A percentile compares a stretch with the other conserved stretches of the same genome.
Evolutionary conservation across 148 eudicot genomes (phyloP).

Genomic region (Cornus kousa): DNA sequence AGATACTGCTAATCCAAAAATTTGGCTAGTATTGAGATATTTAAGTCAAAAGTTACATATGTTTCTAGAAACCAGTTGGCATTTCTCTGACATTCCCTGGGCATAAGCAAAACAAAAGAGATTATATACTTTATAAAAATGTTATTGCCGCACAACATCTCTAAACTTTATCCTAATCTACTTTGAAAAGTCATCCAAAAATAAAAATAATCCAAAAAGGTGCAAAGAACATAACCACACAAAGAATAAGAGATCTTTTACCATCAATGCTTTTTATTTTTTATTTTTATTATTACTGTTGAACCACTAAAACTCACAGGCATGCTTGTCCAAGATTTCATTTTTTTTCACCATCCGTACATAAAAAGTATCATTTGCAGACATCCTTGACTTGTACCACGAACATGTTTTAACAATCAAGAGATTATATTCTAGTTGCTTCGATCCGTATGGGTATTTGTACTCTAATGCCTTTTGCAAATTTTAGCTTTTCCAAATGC

Average conservation of each 20-base stretch:
- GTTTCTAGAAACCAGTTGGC: conserved; percentile 20
- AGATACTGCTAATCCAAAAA: conserved; percentile 1
- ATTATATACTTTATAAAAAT: not conserved
- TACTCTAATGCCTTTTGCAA: conserved; percentile 27
- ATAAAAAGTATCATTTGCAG: not conserved
- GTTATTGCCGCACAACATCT: conserved; percentile 10
- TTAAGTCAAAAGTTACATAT: not conserved
- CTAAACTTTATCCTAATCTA: conserved; percentile 15
- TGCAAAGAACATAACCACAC: not conserved
- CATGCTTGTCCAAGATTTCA: not conserved
- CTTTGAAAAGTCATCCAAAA: conserved; percentile 8
- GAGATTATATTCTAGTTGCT: conserved; percentile 12
- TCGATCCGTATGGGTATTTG: conserved; percentile 23
- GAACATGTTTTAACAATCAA: conserved; percentile 10
- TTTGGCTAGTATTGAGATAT: not conserved
- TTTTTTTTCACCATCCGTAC: not conserved
- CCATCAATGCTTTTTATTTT: not conserved
- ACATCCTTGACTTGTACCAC: not conserved
- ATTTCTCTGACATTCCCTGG: conserved; percentile 18
- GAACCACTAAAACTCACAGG: not conserved
- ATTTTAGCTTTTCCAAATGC: conserved; percentile 16
- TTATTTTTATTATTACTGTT: not conserved
- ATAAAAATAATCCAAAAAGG: not conserved
- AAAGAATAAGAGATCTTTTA: not conserved
- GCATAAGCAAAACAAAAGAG: conserved; percentile 12